Evolutionary conservation across 2,329 filamentous ascomycete species (phyloP).

Genomic region (Alternaria brassicicola): DNA sequence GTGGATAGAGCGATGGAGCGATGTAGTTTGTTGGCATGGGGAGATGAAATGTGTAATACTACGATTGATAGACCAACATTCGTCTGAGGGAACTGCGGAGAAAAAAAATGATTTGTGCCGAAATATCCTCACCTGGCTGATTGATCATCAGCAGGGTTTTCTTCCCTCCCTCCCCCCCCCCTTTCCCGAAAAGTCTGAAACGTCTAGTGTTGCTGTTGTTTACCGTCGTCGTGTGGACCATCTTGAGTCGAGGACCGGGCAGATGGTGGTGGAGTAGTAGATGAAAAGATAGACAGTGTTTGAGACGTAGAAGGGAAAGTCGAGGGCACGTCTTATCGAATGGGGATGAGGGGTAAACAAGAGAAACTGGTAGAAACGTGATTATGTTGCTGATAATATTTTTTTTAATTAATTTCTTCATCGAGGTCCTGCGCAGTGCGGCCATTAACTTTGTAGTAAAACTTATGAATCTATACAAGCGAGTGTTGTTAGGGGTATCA

Average conservation of each 20-base stretch:
- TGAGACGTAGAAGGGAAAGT: too few species aligned
- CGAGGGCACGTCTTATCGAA: too few species aligned
- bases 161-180: too few species aligned
- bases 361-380: neutral
- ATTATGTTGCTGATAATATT: neutral
- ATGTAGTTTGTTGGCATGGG: neutral
- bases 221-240: neutral
- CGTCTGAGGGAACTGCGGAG: too few species aligned
- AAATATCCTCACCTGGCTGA: neutral
- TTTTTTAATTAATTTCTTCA: neutral
- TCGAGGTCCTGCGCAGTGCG: slow-evolving; percentile 4
- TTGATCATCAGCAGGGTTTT: neutral
- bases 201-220: neutral
- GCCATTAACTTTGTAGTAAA: neutral
- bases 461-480: slow-evolving; percentile 4
- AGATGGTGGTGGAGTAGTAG: too few species aligned
- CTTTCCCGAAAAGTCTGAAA: neutral
- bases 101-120: neutral
- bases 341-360: neutral
- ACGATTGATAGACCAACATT: neutral
- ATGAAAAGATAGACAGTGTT: too few species aligned
- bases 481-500: slow-evolving; percentile 19
- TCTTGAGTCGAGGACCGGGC: too few species aligned
- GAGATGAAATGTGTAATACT: slow-evolving; percentile 5
- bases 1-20: neutral